Percentiles rank a stretch among this genome's conserved stretches.
phyloP scores from a whole-genome alignment of 257 asterid species.

The Solanum commersonii region DNA sequence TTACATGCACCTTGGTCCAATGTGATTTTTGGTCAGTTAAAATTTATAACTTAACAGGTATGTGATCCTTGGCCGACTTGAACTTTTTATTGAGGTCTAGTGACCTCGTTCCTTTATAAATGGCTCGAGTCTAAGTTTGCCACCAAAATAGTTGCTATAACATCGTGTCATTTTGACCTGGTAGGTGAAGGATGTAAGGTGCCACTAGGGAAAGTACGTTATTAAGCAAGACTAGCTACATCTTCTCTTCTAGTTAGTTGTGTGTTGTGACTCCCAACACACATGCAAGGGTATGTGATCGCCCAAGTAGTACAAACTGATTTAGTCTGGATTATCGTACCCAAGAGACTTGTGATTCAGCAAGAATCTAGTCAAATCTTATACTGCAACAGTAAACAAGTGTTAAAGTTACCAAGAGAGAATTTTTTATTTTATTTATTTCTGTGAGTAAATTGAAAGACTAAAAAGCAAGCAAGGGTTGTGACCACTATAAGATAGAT shows the following conservation, averaged over 20 bases:
- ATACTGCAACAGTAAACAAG: not conserved
- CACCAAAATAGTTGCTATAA: not conserved
- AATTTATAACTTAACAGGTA: not conserved
- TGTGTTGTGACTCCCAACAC: not conserved
- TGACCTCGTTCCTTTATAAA: not conserved
- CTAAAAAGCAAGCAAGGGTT: not conserved
- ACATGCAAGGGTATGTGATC: not conserved
- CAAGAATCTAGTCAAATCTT: not conserved
- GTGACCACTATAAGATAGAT: not conserved
- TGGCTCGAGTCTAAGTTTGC: not conserved
- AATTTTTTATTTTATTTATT: too few relatives aligned
- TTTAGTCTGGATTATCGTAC: not conserved
- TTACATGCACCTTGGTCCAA: not conserved
- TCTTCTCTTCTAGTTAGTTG: not conserved
- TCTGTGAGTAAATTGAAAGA: not conserved
- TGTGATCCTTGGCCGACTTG: not conserved
- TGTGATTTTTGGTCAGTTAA: not conserved
- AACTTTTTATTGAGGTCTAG: not conserved
- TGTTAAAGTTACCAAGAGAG: not conserved
- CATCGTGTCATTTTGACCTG: not conserved
- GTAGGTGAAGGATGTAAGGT: not conserved
- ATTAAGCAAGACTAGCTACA: not conserved
- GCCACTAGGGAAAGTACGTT: not conserved
- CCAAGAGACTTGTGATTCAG: not conserved
- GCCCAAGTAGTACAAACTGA: not conserved